Evolutionary conservation across 495 filamentous ascomycete species (phyloP), one percentile per base, ranked within the genome.

Genomic region (Podospora sp.): DNA sequence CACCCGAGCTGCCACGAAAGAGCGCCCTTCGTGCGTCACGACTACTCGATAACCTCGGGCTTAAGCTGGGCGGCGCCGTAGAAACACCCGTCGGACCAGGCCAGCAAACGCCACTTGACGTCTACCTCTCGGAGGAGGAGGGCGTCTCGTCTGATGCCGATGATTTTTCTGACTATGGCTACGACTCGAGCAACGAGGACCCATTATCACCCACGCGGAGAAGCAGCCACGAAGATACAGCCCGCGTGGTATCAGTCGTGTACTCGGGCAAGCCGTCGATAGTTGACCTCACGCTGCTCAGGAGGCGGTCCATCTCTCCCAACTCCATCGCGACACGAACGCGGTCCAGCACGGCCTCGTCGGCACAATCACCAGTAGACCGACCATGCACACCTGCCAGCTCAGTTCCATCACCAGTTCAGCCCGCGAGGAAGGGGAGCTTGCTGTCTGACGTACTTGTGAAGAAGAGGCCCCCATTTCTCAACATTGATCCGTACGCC

Each of bases 101-200:
- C 69, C 62, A 74, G 20, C 60, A 71, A 11, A 71, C 76, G n/a
- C 78, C 81, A 2, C 80, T 82, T 67, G 78, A 81, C 60, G 67
- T 80, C 59, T 84, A 84, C 69, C 80, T 84, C 21, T 84, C 82
- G 9, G 83, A 81, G 6, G 82, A 84, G 60, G 82, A 84, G 68
- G 81, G 83, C 55, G 82, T 76, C 53, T 84, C 82, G 18, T 83
- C 82, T 0, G 79, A 81, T 27, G 78, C 82, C 25, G 81, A 83
- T 68, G 81, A 83, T 71, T 81, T 81, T 56, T 84, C 81, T 59
- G 82, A 83, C 68, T 81, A 80, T 69, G 81, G 75, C 69, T 83
- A 75, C 72, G 81, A 83, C 61, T 81, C 80, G 60, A 76, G 70
- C 53, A 74, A 72, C 58, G 77, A 80, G 35, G 77, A 78, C 25